Conservation (phyloP, 1,284 basidiomycete species). For the Thelephora terrestris region DNA sequence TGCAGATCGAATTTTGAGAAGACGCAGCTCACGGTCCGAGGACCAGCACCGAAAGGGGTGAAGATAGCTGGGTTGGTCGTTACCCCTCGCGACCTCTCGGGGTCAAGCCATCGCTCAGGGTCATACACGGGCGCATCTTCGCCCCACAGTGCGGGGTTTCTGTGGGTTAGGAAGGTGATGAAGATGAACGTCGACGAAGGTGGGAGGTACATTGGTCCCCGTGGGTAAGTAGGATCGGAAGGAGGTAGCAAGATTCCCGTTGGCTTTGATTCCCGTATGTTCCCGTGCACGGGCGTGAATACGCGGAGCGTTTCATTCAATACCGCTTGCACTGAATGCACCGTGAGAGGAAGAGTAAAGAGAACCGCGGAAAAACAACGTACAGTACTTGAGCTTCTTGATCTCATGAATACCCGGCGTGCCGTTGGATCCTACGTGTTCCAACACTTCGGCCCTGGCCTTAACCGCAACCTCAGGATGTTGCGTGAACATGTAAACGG, state of each 20-base stretch:
- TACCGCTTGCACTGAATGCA: slow-evolving; percentile 7
- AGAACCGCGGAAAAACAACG: slow-evolving; percentile 14
- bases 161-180: slow-evolving; percentile 19
- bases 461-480: slow-evolving; percentile 41
- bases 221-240: slow-evolving; percentile 8
- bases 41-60: slow-evolving; percentile 60
- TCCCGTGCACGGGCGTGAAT: slow-evolving; percentile 7
- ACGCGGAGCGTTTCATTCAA: slow-evolving; percentile 11
- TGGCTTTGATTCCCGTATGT: slow-evolving; percentile 4
- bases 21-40: slow-evolving; percentile 30
- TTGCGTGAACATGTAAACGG: slow-evolving; percentile 55
- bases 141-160: slow-evolving; percentile 22
- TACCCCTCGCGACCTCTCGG: slow-evolving; percentile 32
- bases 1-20: slow-evolving; percentile 1
- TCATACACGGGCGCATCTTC: slow-evolving; percentile 21
- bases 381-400: slow-evolving; percentile 50
- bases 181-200: slow-evolving; percentile 26
- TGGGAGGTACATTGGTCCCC: slow-evolving; percentile 43
- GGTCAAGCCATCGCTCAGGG: slow-evolving; percentile 22
- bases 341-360: background rate
- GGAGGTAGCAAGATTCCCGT: slow-evolving; percentile 5
- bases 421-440: slow-evolving; percentile 35
- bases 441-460: slow-evolving; percentile 49
- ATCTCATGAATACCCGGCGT: slow-evolving; percentile 45
- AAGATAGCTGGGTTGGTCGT: slow-evolving; percentile 56